A percentile compares a stretch with the other conserved stretches of the same genome.
Conservation (phyloP, 768 basidiomycete species). For the Naganishia kalamii region DNA sequence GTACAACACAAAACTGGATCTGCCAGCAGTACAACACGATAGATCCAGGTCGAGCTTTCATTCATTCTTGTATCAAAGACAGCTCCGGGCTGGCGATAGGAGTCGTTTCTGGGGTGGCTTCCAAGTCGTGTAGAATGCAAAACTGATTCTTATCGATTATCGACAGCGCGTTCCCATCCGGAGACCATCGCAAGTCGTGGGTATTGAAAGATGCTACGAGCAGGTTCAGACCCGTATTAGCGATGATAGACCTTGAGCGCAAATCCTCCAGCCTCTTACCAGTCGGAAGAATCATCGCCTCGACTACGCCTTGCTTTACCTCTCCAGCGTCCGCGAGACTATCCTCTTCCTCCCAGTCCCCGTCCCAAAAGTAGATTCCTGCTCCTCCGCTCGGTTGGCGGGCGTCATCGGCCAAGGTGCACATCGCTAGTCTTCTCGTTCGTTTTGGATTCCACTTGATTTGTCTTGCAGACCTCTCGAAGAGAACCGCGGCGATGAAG, state of each 20-base stretch:
- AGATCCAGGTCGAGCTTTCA: background rate
- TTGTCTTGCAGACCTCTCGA: conserved; percentile 56
- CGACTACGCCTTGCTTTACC: conserved; percentile 62
- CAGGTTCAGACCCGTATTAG: background rate
- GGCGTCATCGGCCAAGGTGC: conserved; percentile 62
- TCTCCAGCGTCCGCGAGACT: background rate
- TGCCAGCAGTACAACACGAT: too few species aligned
- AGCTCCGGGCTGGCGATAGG: background rate
- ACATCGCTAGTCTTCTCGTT: conserved; percentile 62
- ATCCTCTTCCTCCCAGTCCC: conserved; percentile 38
- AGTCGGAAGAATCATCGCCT: conserved; percentile 83
- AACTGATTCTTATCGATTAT: conserved; percentile 71
- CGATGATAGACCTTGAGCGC: background rate
- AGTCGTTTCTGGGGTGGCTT: background rate
- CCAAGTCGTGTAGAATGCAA: conserved; percentile 51
- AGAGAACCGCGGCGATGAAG: conserved; percentile 62
- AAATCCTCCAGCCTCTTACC: conserved; percentile 52
- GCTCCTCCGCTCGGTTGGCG: conserved; percentile 49
- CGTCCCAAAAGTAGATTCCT: conserved; percentile 39
- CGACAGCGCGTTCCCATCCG: conserved; percentile 75
- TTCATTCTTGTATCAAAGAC: conserved; percentile 15
- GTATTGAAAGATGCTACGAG: conserved; percentile 63
- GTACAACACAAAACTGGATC: too few species aligned
- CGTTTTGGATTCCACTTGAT: conserved; percentile 80
- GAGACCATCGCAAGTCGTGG: conserved; percentile 67